These are phyloP conservation scores for Ganoderma meredithae DNA, from an alignment of 1,284 basidiomycete species.

Conservation along the genomic window DNA sequence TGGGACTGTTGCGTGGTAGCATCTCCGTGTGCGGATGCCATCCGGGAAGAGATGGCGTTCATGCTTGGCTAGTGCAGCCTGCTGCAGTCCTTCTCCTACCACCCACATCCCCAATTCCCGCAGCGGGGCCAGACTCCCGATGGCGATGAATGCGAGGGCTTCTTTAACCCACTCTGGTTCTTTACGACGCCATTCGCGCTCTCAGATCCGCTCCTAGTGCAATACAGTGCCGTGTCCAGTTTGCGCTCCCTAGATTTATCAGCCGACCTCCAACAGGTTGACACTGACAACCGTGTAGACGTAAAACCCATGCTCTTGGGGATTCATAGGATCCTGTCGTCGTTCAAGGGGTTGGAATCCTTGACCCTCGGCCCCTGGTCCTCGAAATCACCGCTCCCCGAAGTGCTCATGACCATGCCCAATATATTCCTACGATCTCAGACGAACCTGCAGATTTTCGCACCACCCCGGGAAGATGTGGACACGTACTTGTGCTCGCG, in stretches of 20 bases:
- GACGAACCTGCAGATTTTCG: neutral
- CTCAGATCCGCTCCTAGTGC: neutral
- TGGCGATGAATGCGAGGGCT: neutral
- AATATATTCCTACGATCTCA: neutral
- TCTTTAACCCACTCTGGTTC: conserved; percentile 13
- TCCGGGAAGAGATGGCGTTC: conserved; percentile 11
- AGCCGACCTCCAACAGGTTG: neutral
- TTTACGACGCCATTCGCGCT: neutral
- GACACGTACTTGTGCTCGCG: conserved; percentile 1
- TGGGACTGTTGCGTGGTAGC: conserved; percentile 5
- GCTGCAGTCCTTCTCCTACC: conserved; percentile 10
- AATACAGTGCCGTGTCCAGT: neutral
- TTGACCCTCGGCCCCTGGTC: neutral
- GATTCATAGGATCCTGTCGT: neutral
- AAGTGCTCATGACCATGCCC: neutral
- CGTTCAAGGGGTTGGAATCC: too few species aligned
- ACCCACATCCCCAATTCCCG: neutral
- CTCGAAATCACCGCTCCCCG: neutral
- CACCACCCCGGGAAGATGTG: neutral
- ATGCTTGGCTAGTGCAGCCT: neutral
- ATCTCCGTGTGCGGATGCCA: neutral
- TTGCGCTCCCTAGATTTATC: neutral
- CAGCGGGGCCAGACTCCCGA: neutral
- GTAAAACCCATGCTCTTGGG: neutral
- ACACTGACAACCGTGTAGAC: too few species aligned